phyloP scores from a whole-genome alignment of 139 green algal species.

The Coelastrella sp. region DNA sequence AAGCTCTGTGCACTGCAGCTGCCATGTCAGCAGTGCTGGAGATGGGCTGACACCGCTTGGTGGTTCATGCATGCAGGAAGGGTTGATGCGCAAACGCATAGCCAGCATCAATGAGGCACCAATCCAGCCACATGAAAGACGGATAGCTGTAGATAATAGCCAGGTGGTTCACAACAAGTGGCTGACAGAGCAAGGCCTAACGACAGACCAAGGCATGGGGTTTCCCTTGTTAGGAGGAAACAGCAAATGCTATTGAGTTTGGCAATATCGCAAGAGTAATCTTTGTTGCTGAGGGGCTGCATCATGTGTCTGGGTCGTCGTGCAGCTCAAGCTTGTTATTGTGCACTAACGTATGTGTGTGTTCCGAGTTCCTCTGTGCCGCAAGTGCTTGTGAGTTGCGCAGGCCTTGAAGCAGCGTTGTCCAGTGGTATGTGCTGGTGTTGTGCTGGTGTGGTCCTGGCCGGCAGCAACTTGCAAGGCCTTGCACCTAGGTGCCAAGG shows the following conservation, averaged over 20 bases:
- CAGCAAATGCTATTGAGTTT: conserved; percentile 35
- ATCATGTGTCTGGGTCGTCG: no score
- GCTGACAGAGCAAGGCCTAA: conserved; percentile 53
- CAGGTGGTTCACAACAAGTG: conserved; percentile 36
- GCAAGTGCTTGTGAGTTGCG: no score
- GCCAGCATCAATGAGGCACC: conserved; percentile 61
- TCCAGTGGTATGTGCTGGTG: no score
- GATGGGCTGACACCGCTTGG: neutral
- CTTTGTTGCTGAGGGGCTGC: neutral
- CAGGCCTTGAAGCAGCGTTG: no score
- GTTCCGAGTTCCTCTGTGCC: no score
- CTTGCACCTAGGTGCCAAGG: no score
- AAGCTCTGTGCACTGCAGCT: neutral
- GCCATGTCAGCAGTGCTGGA: neutral
- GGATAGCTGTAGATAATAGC: conserved; percentile 45
- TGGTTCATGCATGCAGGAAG: conserved; percentile 5
- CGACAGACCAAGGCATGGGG: neutral
- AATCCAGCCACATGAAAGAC: conserved; percentile 44
- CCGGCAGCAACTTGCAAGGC: no score
- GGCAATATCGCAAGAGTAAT: neutral
- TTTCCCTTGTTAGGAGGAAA: conserved; percentile 54
- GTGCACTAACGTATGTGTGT: no score
- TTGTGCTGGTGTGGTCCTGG: no score
- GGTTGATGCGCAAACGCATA: conserved; percentile 62
- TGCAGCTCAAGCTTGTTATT: no score